A percentile compares a stretch with the other conserved stretches of the same genome.
Conservation (phyloP, 2,329 filamentous ascomycete genomes). For the Hypoxylon sp. region DNA sequence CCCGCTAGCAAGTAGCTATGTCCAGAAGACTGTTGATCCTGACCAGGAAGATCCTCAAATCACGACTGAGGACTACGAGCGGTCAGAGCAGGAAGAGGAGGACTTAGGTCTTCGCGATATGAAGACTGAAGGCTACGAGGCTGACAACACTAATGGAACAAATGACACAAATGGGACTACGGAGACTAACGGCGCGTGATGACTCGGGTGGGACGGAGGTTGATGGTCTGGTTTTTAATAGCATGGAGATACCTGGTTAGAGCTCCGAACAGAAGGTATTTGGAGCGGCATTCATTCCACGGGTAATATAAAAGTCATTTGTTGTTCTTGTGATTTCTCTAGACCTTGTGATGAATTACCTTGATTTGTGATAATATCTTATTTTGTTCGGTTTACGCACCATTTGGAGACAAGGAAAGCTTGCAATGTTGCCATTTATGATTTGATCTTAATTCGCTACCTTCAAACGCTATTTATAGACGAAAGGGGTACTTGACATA, state of each 20-base stretch:
- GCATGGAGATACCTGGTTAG: slow-evolving; percentile 43
- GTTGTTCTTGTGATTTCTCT: not conserved
- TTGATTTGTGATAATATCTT: not conserved
- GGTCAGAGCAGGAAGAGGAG: slow-evolving; percentile 93
- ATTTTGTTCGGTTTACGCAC: not conserved
- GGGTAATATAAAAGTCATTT: slow-evolving; percentile 31
- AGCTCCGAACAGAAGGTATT: slow-evolving; percentile 6
- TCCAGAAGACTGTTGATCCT: slow-evolving; percentile 89
- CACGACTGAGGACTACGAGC: slow-evolving; percentile 83
- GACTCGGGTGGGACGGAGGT: not conserved
- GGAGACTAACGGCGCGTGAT: slow-evolving; percentile 22
- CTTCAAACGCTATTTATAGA: slow-evolving; percentile 8
- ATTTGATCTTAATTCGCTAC: slow-evolving; percentile 8
- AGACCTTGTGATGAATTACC: not conserved
- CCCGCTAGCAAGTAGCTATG: slow-evolving; percentile 91
- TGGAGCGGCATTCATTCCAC: slow-evolving; percentile 3
- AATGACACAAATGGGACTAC: slow-evolving; percentile 18
- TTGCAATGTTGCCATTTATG: not conserved
- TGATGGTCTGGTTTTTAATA: slow-evolving; percentile 32
- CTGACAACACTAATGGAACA: slow-evolving; percentile 57
- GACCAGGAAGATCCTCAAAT: slow-evolving; percentile 81
- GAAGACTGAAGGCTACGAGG: slow-evolving; percentile 89
- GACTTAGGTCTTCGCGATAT: slow-evolving; percentile 93
- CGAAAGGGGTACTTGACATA: slow-evolving; percentile 2
- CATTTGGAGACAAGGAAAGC: not conserved